A percentile compares a stretch with the other conserved stretches of the same genome.
Evolutionary conservation across 2,329 filamentous ascomycete species (phyloP).

Genomic region (Ophiocordyceps camponoti-rufipedis): DNA sequence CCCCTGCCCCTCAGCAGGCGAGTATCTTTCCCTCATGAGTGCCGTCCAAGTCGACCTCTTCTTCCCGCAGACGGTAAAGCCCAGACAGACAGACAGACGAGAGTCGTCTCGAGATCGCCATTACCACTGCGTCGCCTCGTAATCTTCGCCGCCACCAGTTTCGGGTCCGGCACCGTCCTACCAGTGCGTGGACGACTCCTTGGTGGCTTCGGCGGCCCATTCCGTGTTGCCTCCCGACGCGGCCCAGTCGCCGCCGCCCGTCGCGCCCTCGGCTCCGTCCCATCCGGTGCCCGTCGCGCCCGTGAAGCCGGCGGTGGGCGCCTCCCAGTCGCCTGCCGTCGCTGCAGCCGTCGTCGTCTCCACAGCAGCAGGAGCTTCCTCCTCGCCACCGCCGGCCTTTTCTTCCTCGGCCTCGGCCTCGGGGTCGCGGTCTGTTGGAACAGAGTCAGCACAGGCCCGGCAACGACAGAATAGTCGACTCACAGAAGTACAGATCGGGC

Average conservation of each 20-base stretch:
- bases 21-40: slow-evolving; percentile 99
- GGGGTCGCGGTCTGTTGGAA: slow-evolving; percentile 66
- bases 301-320: slow-evolving; percentile 46
- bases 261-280: slow-evolving; percentile 36
- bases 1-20: slow-evolving; percentile 22
- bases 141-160: neutral
- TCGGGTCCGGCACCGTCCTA: slow-evolving; percentile 15
- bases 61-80: too few species aligned
- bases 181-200: slow-evolving; percentile 30
- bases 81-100: neutral
- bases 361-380: slow-evolving; percentile 62
- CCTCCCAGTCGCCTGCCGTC: slow-evolving; percentile 59
- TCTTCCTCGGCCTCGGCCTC: slow-evolving; percentile 99
- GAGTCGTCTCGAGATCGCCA: slow-evolving; percentile 1
- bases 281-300: slow-evolving; percentile 38
- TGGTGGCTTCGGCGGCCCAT: slow-evolving; percentile 44
- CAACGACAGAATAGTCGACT: slow-evolving; percentile 12
- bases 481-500: slow-evolving; percentile 98
- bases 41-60: slow-evolving; percentile 39
- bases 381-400: slow-evolving; percentile 73
- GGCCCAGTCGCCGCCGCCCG: slow-evolving; percentile 45
- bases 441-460: neutral
- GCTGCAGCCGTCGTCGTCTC: slow-evolving; percentile 47
- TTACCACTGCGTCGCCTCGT: slow-evolving; percentile 1
- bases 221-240: slow-evolving; percentile 45